These are phyloP conservation scores for Ceratobasidium sp. DNA, from an alignment of 1,284 basidiomycete genomes.

Conservation along the genomic window DNA sequence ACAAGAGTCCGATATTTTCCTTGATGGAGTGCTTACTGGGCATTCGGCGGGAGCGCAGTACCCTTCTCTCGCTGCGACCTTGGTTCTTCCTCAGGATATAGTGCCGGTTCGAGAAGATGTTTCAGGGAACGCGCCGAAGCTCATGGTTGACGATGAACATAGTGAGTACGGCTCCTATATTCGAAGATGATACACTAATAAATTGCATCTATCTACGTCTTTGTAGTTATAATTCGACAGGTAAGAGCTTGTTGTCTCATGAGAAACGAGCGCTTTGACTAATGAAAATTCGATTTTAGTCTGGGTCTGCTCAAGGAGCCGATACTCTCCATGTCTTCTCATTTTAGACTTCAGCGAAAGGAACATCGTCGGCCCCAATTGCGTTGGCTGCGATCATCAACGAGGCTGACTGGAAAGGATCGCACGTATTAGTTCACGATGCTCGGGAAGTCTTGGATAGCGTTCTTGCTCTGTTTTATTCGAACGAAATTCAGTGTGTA, in stretches of 20 bases:
- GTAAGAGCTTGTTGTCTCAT: not conserved
- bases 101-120: not conserved
- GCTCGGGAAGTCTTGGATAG: no score
- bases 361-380: no score
- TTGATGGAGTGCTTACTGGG: conserved; percentile 12
- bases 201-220: not conserved
- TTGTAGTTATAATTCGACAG: not conserved
- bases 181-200: not conserved
- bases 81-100: not conserved
- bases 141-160: conserved; percentile 38
- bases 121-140: not conserved
- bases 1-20: not conserved
- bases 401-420: no score
- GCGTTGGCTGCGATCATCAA: no score
- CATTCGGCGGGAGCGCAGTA: not conserved
- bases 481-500: no score
- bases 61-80: not conserved
- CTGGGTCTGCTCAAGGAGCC: no score
- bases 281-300: no score
- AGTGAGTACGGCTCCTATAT: conserved; percentile 5
- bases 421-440: no score
- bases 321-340: no score
- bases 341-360: no score
- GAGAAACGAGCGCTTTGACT: no score
- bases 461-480: no score